Conservation (phyloP, 2,329 filamentous ascomycete genomes). For the Didymella sp. region DNA sequence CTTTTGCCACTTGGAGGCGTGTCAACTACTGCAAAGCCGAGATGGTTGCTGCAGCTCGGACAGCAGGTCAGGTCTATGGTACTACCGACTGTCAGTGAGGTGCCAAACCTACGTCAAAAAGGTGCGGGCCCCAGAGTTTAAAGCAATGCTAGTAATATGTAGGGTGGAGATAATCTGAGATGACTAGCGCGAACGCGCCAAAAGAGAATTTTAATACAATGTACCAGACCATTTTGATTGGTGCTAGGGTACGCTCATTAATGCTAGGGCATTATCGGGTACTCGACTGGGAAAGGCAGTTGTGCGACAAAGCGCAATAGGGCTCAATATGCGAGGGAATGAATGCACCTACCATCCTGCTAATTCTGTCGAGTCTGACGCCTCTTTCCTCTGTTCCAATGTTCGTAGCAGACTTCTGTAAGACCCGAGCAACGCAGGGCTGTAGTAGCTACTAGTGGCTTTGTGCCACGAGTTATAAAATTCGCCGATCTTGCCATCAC, state of each 20-base stretch:
- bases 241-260: slow-evolving; percentile 43
- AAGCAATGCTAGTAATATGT: slow-evolving; percentile 48
- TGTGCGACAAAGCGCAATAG: slow-evolving; percentile 37
- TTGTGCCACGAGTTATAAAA: slow-evolving; percentile 50
- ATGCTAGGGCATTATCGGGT: slow-evolving; percentile 40
- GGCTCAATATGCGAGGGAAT: slow-evolving; percentile 25
- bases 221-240: slow-evolving; percentile 36
- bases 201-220: slow-evolving; percentile 48
- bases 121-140: slow-evolving; percentile 34
- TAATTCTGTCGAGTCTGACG: slow-evolving; percentile 41
- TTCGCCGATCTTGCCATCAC: slow-evolving; percentile 39
- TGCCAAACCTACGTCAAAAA: slow-evolving; percentile 9
- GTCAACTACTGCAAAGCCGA: slow-evolving; percentile 42
- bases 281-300: slow-evolving; percentile 36
- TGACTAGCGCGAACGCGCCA: slow-evolving; percentile 45
- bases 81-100: slow-evolving; percentile 12
- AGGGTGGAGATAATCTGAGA: slow-evolving; percentile 46
- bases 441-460: slow-evolving; percentile 46
- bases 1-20: slow-evolving; percentile 35
- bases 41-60: slow-evolving; percentile 11
- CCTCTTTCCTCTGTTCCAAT: slow-evolving; percentile 38
- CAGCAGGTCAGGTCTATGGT: slow-evolving; percentile 16
- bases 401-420: slow-evolving; percentile 40
- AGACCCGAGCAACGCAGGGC: slow-evolving; percentile 44
- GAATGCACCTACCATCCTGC: slow-evolving; percentile 48